A percentile compares a stretch with the other conserved stretches of the same genome.
phyloP scores from a whole-genome alignment of 306 rosid species.

The Vicia sativa region DNA sequence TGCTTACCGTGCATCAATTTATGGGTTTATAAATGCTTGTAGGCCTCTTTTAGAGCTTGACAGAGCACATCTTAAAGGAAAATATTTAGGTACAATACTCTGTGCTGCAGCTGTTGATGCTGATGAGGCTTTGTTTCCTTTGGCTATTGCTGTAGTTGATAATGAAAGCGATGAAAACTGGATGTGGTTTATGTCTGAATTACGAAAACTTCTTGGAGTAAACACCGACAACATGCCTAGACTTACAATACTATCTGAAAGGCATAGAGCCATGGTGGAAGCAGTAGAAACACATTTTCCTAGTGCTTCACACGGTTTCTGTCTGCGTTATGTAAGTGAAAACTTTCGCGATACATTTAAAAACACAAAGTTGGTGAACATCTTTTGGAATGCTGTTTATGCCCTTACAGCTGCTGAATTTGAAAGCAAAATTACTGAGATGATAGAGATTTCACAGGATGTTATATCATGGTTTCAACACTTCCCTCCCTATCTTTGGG shows the following conservation, averaged over 20 bases:
- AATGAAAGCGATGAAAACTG: constrained; percentile 90
- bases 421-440: constrained; percentile 85
- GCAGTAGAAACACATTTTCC: constrained; percentile 97
- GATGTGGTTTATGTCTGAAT: constrained; percentile 99
- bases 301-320: constrained; percentile 87
- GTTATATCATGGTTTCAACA: constrained; percentile 80
- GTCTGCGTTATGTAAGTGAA: constrained; percentile 88
- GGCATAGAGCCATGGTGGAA: constrained; percentile 79
- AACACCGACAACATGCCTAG: constrained; percentile 98
- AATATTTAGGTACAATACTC: constrained; percentile 79
- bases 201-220: constrained; percentile 93
- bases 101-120: constrained; percentile 97
- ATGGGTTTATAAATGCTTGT: constrained; percentile 94
- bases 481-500: constrained; percentile 96
- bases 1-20: constrained; percentile 88
- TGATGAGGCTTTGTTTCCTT: constrained; percentile 82
- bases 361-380: constrained; percentile 88
- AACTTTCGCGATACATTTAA: constrained; percentile 93
- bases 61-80: constrained; percentile 89
- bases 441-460: constrained; percentile 88
- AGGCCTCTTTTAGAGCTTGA: constrained; percentile 97
- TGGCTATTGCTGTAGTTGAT: constrained; percentile 93
- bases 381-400: constrained; percentile 98
- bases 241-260: constrained; percentile 87
- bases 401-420: constrained; percentile 93